Evolutionary conservation across 129 eudicot genomes (phyloP), one percentile per base, ranked within the genome.

Genomic region (Flaveria brownii): DNA sequence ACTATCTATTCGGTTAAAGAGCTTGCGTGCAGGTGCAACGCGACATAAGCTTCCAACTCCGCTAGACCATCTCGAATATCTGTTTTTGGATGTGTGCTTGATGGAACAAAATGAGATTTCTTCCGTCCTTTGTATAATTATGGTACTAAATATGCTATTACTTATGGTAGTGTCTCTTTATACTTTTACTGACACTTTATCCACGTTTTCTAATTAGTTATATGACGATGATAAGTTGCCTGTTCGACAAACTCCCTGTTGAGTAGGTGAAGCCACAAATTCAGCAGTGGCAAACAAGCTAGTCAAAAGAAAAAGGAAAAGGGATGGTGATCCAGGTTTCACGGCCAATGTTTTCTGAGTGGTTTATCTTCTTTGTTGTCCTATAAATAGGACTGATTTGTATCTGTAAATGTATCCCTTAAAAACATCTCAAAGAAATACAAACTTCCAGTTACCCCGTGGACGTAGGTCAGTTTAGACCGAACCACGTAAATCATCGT

Each of bases 1-100:
- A 4, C 36, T 72, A 2, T 9, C 10, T 72, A 52, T 51, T 8
- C 15, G 49, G 51, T 33, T 18, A 16, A 17, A 52, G 76, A 8
- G 11, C 33, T 17, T 51, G 43, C 9, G 4, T 33, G 65, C 20
- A n/a, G 39, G 33, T 17, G 66, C 66, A 6, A 54, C 36, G 36
- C 64, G 49, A 16, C n/a, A 55, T 2, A 55, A 36, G 60, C 77
- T 54, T 33, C 65, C 77, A 33, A n/a, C 42, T 1, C 55, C 51
- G 33, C 52, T 36, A 36, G 36, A 11, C 26, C 36, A 71, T 55
- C 64, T 71, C 49, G 3, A 30, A 51, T 0, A 9, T 26, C 30
- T 51, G 43, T 1, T 0, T 71, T 36, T 51, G 15, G 15, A 6
- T 6, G 16, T 73, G 68, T 73, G 68, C 41, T 18, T 73, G 12